Evolutionary conservation across 2,329 filamentous ascomycete species (phyloP).

Genomic region (Kalaharituber pfeilii): DNA sequence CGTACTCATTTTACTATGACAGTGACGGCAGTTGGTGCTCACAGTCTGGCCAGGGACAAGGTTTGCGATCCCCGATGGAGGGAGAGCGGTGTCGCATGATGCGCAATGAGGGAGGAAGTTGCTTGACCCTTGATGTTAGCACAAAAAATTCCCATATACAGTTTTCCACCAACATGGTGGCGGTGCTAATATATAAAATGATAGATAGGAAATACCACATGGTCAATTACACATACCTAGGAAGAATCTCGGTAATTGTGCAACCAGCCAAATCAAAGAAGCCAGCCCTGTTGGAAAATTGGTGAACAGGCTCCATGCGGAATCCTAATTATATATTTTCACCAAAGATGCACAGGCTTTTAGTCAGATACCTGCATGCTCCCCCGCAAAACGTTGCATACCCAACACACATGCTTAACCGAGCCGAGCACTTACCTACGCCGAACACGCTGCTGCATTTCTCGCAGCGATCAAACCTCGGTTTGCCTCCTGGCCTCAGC

Average conservation of each 20-base stretch:
- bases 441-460: constrained; percentile 37
- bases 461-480: constrained; percentile 35
- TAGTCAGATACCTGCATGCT: neutral
- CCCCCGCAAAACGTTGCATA: neutral
- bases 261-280: constrained; percentile 63
- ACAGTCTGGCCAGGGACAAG: constrained; percentile 52
- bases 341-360: neutral
- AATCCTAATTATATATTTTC: constrained; percentile 31
- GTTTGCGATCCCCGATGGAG: constrained; percentile 45
- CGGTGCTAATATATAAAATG: too few relatives aligned
- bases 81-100: constrained; percentile 52
- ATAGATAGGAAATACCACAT: neutral
- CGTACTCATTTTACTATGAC: constrained; percentile 57
- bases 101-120: constrained; percentile 64
- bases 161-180: too few relatives aligned
- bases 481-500: constrained; percentile 38
- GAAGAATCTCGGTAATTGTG: constrained; percentile 56
- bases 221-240: constrained; percentile 33
- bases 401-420: neutral
- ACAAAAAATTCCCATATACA: neutral
- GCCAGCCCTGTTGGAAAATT: constrained; percentile 54
- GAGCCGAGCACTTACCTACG: constrained; percentile 26
- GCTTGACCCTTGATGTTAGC: constrained; percentile 29
- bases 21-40: constrained; percentile 60
- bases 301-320: constrained; percentile 53